Evolutionary conservation across 805 yeast species (phyloP).

Genomic region (Lipomyces kockii): DNA sequence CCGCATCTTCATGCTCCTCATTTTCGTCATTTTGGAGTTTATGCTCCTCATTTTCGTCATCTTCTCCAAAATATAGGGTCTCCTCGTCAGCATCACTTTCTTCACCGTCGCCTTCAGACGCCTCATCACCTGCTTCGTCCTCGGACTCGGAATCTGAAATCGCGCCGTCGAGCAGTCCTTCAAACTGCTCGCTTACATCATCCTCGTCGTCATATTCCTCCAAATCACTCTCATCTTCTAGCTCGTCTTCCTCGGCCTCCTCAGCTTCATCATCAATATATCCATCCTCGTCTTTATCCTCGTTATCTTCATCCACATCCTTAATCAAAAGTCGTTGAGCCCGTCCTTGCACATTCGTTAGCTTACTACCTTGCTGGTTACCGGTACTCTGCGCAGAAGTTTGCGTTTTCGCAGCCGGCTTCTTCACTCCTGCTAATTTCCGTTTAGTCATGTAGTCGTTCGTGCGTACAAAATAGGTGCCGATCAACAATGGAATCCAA

Average conservation of each 20-base stretch:
- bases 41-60: conserved; percentile 26
- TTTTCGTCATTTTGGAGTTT: conserved; percentile 28
- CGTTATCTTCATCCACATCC: conserved; percentile 43
- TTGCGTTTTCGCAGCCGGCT: background rate
- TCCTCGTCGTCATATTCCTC: conserved; percentile 22
- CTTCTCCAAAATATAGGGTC: conserved; percentile 10
- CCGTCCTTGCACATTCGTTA: background rate
- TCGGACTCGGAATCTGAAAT: conserved; percentile 27
- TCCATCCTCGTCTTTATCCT: conserved; percentile 42
- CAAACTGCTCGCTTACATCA: conserved; percentile 34
- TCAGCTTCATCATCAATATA: conserved; percentile 49
- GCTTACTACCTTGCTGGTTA: background rate
- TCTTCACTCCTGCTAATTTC: conserved; percentile 10
- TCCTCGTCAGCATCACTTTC: conserved; percentile 54
- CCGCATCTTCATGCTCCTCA: conserved; percentile 33
- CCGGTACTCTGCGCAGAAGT: background rate
- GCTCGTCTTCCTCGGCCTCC: conserved; percentile 38
- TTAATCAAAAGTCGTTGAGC: conserved; percentile 6
- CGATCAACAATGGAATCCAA: no score
- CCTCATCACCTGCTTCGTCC: conserved; percentile 28
- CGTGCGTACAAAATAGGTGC: background rate
- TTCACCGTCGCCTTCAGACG: conserved; percentile 48
- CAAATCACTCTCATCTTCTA: conserved; percentile 11
- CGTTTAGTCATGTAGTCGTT: conserved; percentile 21
- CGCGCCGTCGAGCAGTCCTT: conserved; percentile 35